Evolutionary conservation across 352 stramenopile species (phyloP).

Genomic region (Phytophthora chlamydospora): DNA sequence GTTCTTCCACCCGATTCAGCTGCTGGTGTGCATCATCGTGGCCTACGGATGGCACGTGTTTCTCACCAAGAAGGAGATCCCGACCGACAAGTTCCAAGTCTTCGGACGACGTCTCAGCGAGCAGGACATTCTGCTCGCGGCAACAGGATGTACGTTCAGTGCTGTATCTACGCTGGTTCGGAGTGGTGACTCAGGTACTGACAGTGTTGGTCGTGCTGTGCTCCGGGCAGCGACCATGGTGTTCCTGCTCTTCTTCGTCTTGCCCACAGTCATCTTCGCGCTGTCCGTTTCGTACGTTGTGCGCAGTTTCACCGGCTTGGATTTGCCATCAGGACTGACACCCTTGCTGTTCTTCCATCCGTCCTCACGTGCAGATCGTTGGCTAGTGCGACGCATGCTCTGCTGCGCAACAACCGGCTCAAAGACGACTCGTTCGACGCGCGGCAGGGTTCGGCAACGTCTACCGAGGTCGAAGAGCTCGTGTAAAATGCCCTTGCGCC

Average conservation of each 20-base stretch:
- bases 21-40: slow-evolving; percentile 67
- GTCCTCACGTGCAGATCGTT: slow-evolving; percentile 34
- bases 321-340: slow-evolving; percentile 1
- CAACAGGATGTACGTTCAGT: slow-evolving; percentile 55
- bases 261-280: slow-evolving; percentile 72
- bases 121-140: slow-evolving; percentile 67
- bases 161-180: not conserved
- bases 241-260: slow-evolving; percentile 78
- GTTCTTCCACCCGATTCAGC: slow-evolving; percentile 76
- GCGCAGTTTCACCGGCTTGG: not conserved
- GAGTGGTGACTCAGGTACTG: slow-evolving; percentile 5
- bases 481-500: slow-evolving; percentile 35
- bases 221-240: slow-evolving; percentile 57
- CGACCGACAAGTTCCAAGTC: slow-evolving; percentile 56
- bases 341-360: not conserved
- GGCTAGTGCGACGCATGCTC: slow-evolving; percentile 51
- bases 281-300: slow-evolving; percentile 62
- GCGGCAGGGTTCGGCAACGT: slow-evolving; percentile 18
- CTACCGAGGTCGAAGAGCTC: slow-evolving; percentile 42
- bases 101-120: slow-evolving; percentile 63
- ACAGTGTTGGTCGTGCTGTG: slow-evolving; percentile 7
- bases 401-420: slow-evolving; percentile 70
- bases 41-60: slow-evolving; percentile 71
- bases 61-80: slow-evolving; percentile 59
- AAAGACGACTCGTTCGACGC: slow-evolving; percentile 64